Base-by-base conservation (phyloP, 2,329 filamentous ascomycete species). In the Botryotinia narcissicola region DNA sequence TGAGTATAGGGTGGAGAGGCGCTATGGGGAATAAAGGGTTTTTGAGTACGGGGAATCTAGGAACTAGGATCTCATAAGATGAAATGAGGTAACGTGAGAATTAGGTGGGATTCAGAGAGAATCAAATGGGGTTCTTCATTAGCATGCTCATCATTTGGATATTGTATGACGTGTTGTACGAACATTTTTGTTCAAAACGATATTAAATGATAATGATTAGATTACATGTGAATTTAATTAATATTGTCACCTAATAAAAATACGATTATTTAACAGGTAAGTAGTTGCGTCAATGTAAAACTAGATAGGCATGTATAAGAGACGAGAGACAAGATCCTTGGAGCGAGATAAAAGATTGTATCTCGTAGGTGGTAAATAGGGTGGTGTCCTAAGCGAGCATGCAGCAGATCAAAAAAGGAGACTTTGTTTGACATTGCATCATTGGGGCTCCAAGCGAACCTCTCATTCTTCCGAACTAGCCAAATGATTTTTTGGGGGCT, bases 1-100 rank as follows among this genome's bases (percentile, higher is more conserved):
- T 98, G 77, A 91, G 91, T 61, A 92, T 98, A 74, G 92, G 93
- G 72, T 99, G 96, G 96, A 88, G 93, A 76, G 92, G 92, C 54
- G 89, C 93, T 75, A 95, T 98, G 92, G 96, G 96, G 0, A 96
- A 95, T 83, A 88, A 89, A 78, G 96, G 96, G 0, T 95, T 90
- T 78, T 84, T 99, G 80, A 94, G 91, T 62, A 99, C 96, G 10
- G 95, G 95, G 16, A 95, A 92, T 86, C 84, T 97, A 76, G 88
- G 89, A 20, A 86, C 87, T 73, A 85, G 87, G 29, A 32, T 69
- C 22, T 54, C 32, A 25, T 68, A 7, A 68, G 29, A 37, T 40
- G n/a, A 57, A 29, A 1, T 4, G 14, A 32, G n/a, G n/a, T 18
- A 29, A 18, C 29, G 14, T 9, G 51, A 18, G 16, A 18, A 29